Conservation (phyloP, 1,284 basidiomycete species). For the Leccinum laetum region DNA sequence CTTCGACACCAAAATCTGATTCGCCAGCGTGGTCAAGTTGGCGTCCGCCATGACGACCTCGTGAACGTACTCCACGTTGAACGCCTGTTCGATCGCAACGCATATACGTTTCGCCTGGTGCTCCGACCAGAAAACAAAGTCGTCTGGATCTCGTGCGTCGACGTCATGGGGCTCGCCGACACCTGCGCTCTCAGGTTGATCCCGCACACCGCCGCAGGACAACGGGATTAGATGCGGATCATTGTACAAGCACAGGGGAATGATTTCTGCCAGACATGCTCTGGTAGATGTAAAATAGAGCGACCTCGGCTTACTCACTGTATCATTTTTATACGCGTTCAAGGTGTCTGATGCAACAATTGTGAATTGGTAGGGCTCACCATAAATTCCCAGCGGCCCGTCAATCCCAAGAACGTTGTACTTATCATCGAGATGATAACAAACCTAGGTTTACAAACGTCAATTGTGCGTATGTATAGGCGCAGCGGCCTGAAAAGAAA, state of each 20-base stretch:
- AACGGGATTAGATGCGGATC: slow-evolving; percentile 81
- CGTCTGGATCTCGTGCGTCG: slow-evolving; percentile 74
- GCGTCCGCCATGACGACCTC: slow-evolving; percentile 95
- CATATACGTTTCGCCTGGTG: slow-evolving; percentile 89
- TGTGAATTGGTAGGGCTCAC: slow-evolving; percentile 44
- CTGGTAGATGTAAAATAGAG: slow-evolving; percentile 68
- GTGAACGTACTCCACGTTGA: slow-evolving; percentile 84
- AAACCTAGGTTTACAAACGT: slow-evolving; percentile 44
- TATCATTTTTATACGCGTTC: slow-evolving; percentile 1
- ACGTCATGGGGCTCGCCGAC: slow-evolving; percentile 23
- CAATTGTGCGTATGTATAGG: background rate
- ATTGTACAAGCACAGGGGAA: slow-evolving; percentile 84
- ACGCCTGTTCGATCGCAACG: slow-evolving; percentile 74
- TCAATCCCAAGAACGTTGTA: slow-evolving; percentile 92
- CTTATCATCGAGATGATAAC: slow-evolving; percentile 92
- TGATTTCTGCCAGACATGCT: slow-evolving; percentile 69
- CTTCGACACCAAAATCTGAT: slow-evolving; percentile 82
- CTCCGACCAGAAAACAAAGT: slow-evolving; percentile 94
- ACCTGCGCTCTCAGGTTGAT: slow-evolving; percentile 17
- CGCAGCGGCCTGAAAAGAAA: background rate
- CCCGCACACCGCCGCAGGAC: slow-evolving; percentile 51
- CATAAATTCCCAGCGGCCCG: slow-evolving; percentile 86
- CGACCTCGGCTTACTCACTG: slow-evolving; percentile 68
- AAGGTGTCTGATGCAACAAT: slow-evolving; percentile 2
- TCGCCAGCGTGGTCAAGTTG: slow-evolving; percentile 81